Percentiles rank a stretch among this genome's conserved stretches.
Conservation (phyloP, 805 yeast species). For the Yamadazyma kitorensis region DNA sequence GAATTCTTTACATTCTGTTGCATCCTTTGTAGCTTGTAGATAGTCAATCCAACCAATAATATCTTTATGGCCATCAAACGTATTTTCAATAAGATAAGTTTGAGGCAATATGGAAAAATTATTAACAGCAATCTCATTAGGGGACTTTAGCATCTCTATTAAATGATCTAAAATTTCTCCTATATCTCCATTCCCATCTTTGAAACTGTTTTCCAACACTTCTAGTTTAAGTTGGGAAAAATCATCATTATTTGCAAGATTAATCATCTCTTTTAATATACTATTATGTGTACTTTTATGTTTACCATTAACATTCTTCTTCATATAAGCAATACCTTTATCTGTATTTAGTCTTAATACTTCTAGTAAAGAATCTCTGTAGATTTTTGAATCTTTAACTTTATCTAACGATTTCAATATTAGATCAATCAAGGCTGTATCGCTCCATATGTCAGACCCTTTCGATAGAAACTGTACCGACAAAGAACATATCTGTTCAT, state of each 20-base stretch:
- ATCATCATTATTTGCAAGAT: slow-evolving; percentile 18
- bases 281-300: slow-evolving; percentile 25
- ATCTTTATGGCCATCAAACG: slow-evolving; percentile 19
- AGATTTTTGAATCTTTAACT: slow-evolving; percentile 20
- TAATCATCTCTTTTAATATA: slow-evolving; percentile 29
- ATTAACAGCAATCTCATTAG: slow-evolving; percentile 16
- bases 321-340: slow-evolving; percentile 29
- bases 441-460: background rate
- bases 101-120: slow-evolving; percentile 25
- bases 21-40: slow-evolving; percentile 21
- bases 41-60: slow-evolving; percentile 35
- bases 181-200: slow-evolving; percentile 15
- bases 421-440: slow-evolving; percentile 3
- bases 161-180: slow-evolving; percentile 28
- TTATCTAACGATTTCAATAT: slow-evolving; percentile 8
- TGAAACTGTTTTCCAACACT: slow-evolving; percentile 28
- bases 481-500: slow-evolving; percentile 7
- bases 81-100: slow-evolving; percentile 29
- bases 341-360: slow-evolving; percentile 27
- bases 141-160: slow-evolving; percentile 16
- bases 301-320: slow-evolving; percentile 22
- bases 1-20: slow-evolving; percentile 27
- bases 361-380: slow-evolving; percentile 30
- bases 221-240: slow-evolving; percentile 33
- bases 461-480: slow-evolving; percentile 4